These are phyloP conservation scores for Acanthamoeba pearcei DNA, from an alignment of 208 protist species.

Conservation along the genomic window DNA sequence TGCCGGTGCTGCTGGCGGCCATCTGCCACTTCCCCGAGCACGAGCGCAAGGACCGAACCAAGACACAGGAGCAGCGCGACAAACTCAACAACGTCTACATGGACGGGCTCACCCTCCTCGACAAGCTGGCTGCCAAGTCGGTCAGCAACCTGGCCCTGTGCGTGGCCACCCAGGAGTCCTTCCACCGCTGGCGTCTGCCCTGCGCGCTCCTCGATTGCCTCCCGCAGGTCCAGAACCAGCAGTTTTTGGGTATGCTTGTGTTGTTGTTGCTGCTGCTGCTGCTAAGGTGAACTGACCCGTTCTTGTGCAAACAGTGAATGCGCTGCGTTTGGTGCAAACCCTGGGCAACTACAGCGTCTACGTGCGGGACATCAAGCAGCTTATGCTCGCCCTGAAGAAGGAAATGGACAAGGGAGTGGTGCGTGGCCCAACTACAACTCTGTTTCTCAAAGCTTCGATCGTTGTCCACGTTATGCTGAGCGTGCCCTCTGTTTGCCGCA, in stretches of 20 bases:
- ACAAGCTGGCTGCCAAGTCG: conserved; percentile 38
- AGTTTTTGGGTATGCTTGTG: neutral
- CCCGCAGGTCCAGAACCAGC: neutral
- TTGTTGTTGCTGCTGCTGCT: neutral
- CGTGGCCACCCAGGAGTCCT: conserved; percentile 17
- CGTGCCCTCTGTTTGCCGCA: neutral
- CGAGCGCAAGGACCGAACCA: neutral
- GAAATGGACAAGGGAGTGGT: conserved; percentile 5
- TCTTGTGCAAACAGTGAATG: neutral
- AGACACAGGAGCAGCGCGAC: conserved; percentile 31
- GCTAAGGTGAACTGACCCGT: neutral
- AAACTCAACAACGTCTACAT: conserved; percentile 57
- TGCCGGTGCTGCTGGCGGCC: too few relatives aligned
- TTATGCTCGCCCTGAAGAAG: neutral
- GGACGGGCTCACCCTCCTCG: conserved; percentile 38
- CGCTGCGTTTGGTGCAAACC: conserved; percentile 7
- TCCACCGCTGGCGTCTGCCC: conserved; percentile 19
- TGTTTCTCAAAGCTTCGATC: neutral
- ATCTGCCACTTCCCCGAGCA: conserved; percentile 45
- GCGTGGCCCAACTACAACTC: neutral
- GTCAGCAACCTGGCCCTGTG: conserved; percentile 9
- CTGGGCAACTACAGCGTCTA: conserved; percentile 28
- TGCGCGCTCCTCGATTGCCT: conserved; percentile 16
- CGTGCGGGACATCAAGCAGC: conserved; percentile 37
- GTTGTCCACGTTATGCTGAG: neutral